These are phyloP conservation scores for Cyphellophora attinorum DNA, from an alignment of 2,329 filamentous ascomycete genomes.

Conservation along the genomic window DNA sequence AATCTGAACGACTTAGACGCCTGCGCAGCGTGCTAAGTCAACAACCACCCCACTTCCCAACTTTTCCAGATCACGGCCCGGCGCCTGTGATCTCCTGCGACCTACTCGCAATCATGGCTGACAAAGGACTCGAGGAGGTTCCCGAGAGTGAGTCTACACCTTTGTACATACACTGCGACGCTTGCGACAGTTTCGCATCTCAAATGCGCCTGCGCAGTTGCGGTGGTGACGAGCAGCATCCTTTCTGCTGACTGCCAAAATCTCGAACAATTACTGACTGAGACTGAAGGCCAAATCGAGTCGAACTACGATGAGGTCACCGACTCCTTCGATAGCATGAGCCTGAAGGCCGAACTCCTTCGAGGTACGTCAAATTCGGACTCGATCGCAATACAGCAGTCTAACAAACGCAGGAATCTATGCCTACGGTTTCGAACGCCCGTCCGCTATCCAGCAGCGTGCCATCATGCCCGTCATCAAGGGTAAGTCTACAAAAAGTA, in stretches of 20 bases:
- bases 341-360: constrained; percentile 92
- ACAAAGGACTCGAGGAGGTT: constrained; percentile 97
- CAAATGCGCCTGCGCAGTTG: too few species aligned
- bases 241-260: too few species aligned
- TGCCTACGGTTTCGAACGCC: constrained; percentile 99
- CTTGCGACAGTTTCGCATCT: too few species aligned
- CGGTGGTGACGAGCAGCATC: too few species aligned
- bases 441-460: constrained; percentile 98
- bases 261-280: constrained; percentile 4
- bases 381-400: constrained; percentile 16
- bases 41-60: constrained; percentile 16
- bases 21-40: constrained; percentile 10
- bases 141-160: constrained; percentile 68
- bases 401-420: constrained; percentile 61
- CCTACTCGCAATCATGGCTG: constrained; percentile 89
- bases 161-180: too few species aligned
- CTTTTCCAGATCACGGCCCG: constrained; percentile 56
- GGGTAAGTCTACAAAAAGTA: too few species aligned
- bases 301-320: constrained; percentile 99
- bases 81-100: constrained; percentile 57
- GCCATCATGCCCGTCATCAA: constrained; percentile 99
- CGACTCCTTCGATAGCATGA: constrained; percentile 98
- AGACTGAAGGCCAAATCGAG: constrained; percentile 80
- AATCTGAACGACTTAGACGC: constrained; percentile 11
- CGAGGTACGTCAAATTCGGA: constrained; percentile 55